Conservation (phyloP, 2,329 filamentous ascomycete species). For the Elsinoe fawcettii region DNA sequence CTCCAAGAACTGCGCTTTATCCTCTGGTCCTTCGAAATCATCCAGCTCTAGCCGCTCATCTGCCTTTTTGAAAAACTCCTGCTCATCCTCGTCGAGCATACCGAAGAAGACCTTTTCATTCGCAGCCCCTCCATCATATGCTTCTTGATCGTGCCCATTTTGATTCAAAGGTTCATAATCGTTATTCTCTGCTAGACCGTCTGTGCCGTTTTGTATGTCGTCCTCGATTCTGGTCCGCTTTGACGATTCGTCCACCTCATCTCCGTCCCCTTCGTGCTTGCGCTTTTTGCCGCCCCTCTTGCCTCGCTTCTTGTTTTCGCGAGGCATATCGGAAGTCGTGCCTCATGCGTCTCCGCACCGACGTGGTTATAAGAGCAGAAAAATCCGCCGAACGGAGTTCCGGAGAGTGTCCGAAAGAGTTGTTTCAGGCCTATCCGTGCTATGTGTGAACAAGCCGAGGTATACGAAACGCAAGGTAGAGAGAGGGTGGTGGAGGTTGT, state of each 20-base stretch:
- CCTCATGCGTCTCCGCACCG: background rate
- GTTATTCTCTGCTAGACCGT: constrained; percentile 20
- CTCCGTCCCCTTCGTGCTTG: constrained; percentile 32
- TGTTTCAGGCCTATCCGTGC: background rate
- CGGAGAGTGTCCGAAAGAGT: background rate
- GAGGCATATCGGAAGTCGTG: constrained; percentile 42
- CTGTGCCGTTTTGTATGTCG: background rate
- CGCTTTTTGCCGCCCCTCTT: constrained; percentile 47
- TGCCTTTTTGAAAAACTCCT: constrained; percentile 87
- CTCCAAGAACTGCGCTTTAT: constrained; percentile 50
- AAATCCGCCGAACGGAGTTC: background rate
- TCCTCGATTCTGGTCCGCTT: background rate
- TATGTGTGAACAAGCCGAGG: background rate
- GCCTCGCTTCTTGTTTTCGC: constrained; percentile 51
- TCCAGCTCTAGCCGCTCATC: constrained; percentile 87
- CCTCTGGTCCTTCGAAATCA: constrained; percentile 69
- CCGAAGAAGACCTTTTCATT: constrained; percentile 77
- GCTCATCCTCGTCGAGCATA: constrained; percentile 83
- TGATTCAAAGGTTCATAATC: constrained; percentile 22
- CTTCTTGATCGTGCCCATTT: constrained; percentile 25
- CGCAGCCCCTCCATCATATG: constrained; percentile 28
- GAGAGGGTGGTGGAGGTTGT: background rate
- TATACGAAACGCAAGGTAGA: background rate
- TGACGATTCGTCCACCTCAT: background rate
- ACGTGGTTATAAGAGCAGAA: background rate